Evolutionary conservation across 805 yeast species (phyloP), one percentile per base, ranked within the genome.

Genomic region (Lachancea sp.): DNA sequence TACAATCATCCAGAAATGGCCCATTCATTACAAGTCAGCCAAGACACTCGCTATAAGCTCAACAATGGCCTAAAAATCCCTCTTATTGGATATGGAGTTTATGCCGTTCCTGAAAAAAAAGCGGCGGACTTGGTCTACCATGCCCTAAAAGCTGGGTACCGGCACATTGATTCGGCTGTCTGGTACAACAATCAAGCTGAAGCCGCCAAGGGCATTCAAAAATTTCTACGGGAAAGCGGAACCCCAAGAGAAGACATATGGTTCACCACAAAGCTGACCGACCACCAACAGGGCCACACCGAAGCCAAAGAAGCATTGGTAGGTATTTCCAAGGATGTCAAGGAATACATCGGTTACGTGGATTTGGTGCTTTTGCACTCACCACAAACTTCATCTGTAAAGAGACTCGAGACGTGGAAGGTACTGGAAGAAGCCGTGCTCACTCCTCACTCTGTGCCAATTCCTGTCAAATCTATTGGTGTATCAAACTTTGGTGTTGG

Each of bases 231-330:
- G 40, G 68, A 70, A 17, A 65, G 60, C 20, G 65, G 68, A 18
- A 54, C 62, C 38, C 71, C 67, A 43, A 63, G 82, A 40, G 70
- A 66, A 32, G 78, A 73, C 21, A 71, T 78, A 8, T 72, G 68
- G 46, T 76, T 81, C 60, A 79, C 87, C 9, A 79, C 92, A 4
- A 85, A 85, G 55, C 55, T 83, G 16, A 82, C 90, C 89, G 75
- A 80, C 49, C 66, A 69, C 29, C 75, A 77, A 46, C 74, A 75
- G 43, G 84, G 85, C 0, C 77, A 78, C 53, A 57, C 61, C 0
- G 62, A 66, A 15, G 80, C 92, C 8, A 71, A 71, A 38, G 42
- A 40, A 5, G 90, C 86, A 11, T 77, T 85, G 41, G 62, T 68
- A 26, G 70, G 65, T n/a, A 76, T 85, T 45, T 55, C 82, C 28